Evolutionary conservation across 371 early-diverging fungal genomes (phyloP).

Genomic region (Mortierella sp.): DNA sequence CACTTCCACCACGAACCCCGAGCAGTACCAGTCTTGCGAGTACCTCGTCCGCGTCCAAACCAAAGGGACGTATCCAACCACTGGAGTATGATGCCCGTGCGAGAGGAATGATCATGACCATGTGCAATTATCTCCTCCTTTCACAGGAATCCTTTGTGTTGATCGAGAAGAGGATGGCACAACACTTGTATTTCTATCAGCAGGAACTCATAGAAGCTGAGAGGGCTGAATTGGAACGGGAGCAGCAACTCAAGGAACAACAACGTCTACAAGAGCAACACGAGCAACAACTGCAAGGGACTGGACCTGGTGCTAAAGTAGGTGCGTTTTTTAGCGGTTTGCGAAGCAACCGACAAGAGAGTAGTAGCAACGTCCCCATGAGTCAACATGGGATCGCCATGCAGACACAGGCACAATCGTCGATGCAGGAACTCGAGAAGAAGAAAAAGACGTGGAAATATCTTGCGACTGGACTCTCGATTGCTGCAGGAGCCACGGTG

Average conservation of each 20-base stretch:
- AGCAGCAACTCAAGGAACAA: constrained; percentile 23
- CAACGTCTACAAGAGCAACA: constrained; percentile 7
- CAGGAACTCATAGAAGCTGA: constrained; percentile 51
- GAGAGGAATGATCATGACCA: constrained; percentile 49
- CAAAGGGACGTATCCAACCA: constrained; percentile 28
- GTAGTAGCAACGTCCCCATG: background rate
- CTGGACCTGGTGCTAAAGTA: constrained; percentile 15
- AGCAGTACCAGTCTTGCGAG: constrained; percentile 2
- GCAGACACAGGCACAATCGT: constrained; percentile 56
- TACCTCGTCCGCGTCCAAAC: constrained; percentile 3
- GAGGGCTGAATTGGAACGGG: constrained; percentile 20
- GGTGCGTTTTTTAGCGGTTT: constrained; percentile 34
- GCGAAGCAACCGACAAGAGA: background rate
- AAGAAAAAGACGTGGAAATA: constrained; percentile 64
- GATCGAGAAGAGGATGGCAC: constrained; percentile 46
- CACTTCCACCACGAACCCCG: constrained; percentile 27
- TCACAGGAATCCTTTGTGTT: constrained; percentile 35
- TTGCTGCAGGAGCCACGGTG: constrained; percentile 72
- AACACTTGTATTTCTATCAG: constrained; percentile 53
- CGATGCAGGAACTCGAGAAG: constrained; percentile 62
- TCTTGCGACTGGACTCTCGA: constrained; percentile 65
- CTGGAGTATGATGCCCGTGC: constrained; percentile 58
- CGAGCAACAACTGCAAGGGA: constrained; percentile 20
- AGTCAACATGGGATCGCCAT: constrained; percentile 38
- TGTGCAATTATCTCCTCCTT: constrained; percentile 45